Conservation (phyloP, 2,329 filamentous ascomycete genomes). For the Phialophora tarda region DNA sequence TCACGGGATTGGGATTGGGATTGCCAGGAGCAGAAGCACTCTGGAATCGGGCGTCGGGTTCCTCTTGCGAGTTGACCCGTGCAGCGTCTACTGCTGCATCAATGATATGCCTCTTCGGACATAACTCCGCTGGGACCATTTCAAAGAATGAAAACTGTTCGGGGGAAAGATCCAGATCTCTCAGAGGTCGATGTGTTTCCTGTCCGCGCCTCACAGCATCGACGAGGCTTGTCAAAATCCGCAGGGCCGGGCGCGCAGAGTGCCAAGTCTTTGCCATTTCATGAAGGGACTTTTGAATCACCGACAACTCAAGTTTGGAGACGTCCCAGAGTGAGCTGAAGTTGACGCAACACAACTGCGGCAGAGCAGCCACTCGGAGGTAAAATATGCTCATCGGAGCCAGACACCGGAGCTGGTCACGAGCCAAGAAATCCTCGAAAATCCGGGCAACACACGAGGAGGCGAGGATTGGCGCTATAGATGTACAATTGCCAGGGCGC, state of each 20-base stretch:
- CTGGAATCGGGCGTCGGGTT: no score
- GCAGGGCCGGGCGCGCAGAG: no score
- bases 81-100: neutral
- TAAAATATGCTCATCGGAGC: slow-evolving; percentile 29
- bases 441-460: slow-evolving; percentile 52
- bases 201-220: neutral
- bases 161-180: slow-evolving; percentile 11
- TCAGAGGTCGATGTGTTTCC: slow-evolving; percentile 6
- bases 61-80: no score
- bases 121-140: slow-evolving; percentile 6
- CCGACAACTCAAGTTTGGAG: no score
- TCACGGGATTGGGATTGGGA: neutral
- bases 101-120: slow-evolving; percentile 11
- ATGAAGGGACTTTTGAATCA: no score
- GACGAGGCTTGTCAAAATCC: neutral
- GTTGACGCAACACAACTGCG: no score
- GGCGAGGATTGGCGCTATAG: slow-evolving; percentile 48
- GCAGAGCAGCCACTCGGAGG: slow-evolving; percentile 16
- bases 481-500: slow-evolving; percentile 36
- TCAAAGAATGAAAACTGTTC: slow-evolving; percentile 13
- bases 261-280: no score
- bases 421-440: slow-evolving; percentile 51
- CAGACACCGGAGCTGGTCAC: slow-evolving; percentile 22
- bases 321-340: no score
- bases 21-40: no score